A percentile compares a stretch with the other conserved stretches of the same genome.
Conservation (phyloP, 345 rosid species). For the Carallia brachiata region DNA sequence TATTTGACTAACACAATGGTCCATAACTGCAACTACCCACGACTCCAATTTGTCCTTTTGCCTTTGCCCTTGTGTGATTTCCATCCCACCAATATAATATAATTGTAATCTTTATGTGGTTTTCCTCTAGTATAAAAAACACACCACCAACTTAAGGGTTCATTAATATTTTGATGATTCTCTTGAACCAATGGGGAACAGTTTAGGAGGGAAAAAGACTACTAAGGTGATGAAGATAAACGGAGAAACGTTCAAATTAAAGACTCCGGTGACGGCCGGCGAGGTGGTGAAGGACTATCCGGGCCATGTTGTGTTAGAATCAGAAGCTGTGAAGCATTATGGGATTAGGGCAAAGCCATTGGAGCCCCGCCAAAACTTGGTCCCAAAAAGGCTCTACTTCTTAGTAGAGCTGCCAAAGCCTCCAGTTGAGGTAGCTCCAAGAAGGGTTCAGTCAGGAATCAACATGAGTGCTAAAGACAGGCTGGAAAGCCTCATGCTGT, state of each 20-base stretch:
- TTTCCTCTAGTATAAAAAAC: background rate
- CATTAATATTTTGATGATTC: background rate
- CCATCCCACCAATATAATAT: slow-evolving; percentile 7
- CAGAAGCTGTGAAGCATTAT: slow-evolving; percentile 68
- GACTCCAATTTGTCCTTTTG: background rate
- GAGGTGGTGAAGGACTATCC: slow-evolving; percentile 66
- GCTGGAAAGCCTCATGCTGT: slow-evolving; percentile 72
- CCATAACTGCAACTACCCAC: slow-evolving; percentile 1
- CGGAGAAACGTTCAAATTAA: slow-evolving; percentile 80
- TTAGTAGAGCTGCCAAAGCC: slow-evolving; percentile 64
- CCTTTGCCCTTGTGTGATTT: background rate
- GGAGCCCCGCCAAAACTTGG: slow-evolving; percentile 51
- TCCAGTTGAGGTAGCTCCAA: slow-evolving; percentile 39
- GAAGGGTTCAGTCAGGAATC: slow-evolving; percentile 78
- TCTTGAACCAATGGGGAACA: slow-evolving; percentile 53
- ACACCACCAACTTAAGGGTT: background rate
- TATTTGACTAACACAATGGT: too few relatives aligned
- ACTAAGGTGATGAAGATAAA: slow-evolving; percentile 79
- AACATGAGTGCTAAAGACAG: slow-evolving; percentile 83
- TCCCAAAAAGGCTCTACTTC: slow-evolving; percentile 77
- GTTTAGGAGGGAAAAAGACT: slow-evolving; percentile 54
- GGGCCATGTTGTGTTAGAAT: slow-evolving; percentile 68
- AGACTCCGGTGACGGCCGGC: slow-evolving; percentile 74
- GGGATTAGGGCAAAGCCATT: slow-evolving; percentile 78
- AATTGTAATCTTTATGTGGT: background rate